phyloP scores from a whole-genome alignment of 768 basidiomycete species.

The Podaxis rugospora region DNA sequence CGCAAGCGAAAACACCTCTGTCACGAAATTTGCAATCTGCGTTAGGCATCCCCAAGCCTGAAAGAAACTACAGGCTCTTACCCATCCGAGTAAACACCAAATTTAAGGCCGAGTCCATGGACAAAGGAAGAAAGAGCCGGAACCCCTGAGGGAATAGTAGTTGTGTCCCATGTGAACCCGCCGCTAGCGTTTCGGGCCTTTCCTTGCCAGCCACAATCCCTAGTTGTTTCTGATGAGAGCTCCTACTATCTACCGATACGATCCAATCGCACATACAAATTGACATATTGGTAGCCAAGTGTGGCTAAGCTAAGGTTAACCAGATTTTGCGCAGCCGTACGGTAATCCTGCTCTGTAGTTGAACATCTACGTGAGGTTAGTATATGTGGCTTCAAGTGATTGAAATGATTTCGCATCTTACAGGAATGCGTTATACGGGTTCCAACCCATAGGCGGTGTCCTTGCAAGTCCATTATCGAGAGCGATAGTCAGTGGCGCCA shows the following conservation, averaged over 20 bases:
- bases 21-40: background rate
- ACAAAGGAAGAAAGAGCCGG: constrained; percentile 34
- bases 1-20: constrained; percentile 42
- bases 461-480: constrained; percentile 36
- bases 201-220: constrained; percentile 50
- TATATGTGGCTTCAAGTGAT: background rate
- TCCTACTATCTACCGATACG: background rate
- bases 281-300: constrained; percentile 39
- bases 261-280: constrained; percentile 26
- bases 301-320: constrained; percentile 30
- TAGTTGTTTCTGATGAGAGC: constrained; percentile 13
- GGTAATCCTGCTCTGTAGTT: constrained; percentile 38
- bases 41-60: background rate
- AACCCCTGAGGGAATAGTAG: constrained; percentile 32
- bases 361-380: constrained; percentile 26
- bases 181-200: constrained; percentile 34
- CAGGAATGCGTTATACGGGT: constrained; percentile 45
- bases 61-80: constrained; percentile 12
- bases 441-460: constrained; percentile 46
- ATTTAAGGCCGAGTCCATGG: constrained; percentile 46
- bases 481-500: constrained; percentile 12
- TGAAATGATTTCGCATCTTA: constrained; percentile 18
- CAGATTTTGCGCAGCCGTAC: constrained; percentile 33
- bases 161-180: constrained; percentile 40
- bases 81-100: constrained; percentile 58